Evolutionary conservation across 768 basidiomycete genomes (phyloP).

Genomic region (Steccherinum ochraceum): DNA sequence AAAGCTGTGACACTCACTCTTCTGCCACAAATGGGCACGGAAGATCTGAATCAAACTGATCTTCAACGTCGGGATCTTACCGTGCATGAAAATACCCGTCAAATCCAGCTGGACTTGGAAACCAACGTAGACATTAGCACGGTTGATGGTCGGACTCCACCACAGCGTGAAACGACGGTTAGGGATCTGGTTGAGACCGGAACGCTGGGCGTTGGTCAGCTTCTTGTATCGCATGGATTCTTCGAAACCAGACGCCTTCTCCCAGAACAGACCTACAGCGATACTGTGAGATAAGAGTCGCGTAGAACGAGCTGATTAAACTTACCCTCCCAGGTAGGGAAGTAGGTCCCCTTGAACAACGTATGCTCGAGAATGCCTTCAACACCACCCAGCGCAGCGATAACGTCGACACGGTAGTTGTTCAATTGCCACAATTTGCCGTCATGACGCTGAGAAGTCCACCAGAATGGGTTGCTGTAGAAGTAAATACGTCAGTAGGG

Average conservation of each 20-base stretch:
- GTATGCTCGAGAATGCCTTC: slow-evolving; percentile 97
- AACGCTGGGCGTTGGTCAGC: slow-evolving; percentile 96
- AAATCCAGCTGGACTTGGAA: slow-evolving; percentile 99
- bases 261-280: slow-evolving; percentile 81
- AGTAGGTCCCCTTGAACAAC: slow-evolving; percentile 95
- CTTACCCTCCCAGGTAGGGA: slow-evolving; percentile 93
- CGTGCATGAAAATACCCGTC: slow-evolving; percentile 97
- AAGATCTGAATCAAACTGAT: slow-evolving; percentile 99
- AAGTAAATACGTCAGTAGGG: slow-evolving; percentile 7
- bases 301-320: background rate
- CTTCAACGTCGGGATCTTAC: slow-evolving; percentile 96
- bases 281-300: slow-evolving; percentile 4
- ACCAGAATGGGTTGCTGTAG: slow-evolving; percentile 95
- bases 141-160: slow-evolving; percentile 99
- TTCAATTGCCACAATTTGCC: slow-evolving; percentile 97
- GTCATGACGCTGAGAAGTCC: slow-evolving; percentile 96
- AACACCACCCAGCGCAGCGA: slow-evolving; percentile 94
- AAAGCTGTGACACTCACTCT: slow-evolving; percentile 58
- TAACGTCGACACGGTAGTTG: slow-evolving; percentile 98
- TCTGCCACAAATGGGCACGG: slow-evolving; percentile 99
- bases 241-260: slow-evolving; percentile 96
- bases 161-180: slow-evolving; percentile 99
- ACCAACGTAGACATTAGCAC: slow-evolving; percentile 99
- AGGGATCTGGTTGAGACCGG: slow-evolving; percentile 95
- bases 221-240: slow-evolving; percentile 96